A percentile compares a stretch with the other conserved stretches of the same genome.
phyloP scores from a whole-genome alignment of 2,329 filamentous ascomycete species.

The Chaetoscypha palmicola region DNA sequence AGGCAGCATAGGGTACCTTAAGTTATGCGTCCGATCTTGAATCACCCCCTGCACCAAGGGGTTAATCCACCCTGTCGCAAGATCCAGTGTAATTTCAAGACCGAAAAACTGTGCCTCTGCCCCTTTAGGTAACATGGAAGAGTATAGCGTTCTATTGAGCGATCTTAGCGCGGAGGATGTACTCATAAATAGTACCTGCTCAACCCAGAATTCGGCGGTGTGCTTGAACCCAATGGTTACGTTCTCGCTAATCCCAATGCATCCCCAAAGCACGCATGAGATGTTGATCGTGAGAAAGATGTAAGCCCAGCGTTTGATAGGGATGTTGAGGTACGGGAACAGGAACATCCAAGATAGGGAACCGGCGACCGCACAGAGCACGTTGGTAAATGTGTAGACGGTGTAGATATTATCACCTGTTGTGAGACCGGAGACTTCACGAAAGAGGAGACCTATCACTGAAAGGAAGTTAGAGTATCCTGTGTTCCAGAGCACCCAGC shows the following conservation, averaged over 20 bases:
- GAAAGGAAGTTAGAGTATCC: neutral
- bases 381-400: constrained; percentile 4
- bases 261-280: constrained; percentile 2
- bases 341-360: constrained; percentile 4
- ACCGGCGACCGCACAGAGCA: constrained; percentile 2
- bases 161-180: constrained; percentile 1
- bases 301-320: constrained; percentile 5
- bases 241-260: constrained; percentile 3
- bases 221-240: constrained; percentile 4
- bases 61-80: constrained; percentile 6
- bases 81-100: constrained; percentile 5
- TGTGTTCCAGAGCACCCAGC: constrained; percentile 5
- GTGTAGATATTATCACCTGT: constrained; percentile 3
- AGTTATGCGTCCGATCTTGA: constrained; percentile 4
- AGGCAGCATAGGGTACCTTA: constrained; percentile 2
- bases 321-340: constrained; percentile 5
- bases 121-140: constrained; percentile 4
- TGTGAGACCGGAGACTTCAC: constrained; percentile 2
- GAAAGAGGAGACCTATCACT: constrained; percentile 3
- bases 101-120: constrained; percentile 6
- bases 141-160: neutral
- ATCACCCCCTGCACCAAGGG: constrained; percentile 5
- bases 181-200: constrained; percentile 3
- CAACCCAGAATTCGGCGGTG: constrained; percentile 4
- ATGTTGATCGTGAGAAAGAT: constrained; percentile 1